These are phyloP conservation scores for Centrapalus pauciflorus DNA, from an alignment of 129 eudicot species.

Conservation along the genomic window DNA sequence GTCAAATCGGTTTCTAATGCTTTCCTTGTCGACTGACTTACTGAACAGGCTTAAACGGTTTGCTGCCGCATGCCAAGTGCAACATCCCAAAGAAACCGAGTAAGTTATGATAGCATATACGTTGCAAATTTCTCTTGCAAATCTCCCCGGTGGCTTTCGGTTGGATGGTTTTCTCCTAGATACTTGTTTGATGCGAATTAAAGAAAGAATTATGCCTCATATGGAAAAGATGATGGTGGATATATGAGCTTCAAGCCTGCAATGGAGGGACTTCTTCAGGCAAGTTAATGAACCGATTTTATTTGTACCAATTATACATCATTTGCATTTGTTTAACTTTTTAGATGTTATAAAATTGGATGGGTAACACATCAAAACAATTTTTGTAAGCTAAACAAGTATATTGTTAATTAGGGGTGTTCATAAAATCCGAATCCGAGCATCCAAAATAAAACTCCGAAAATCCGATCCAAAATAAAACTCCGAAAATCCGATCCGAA, in stretches of 20 bases:
- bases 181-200: slow-evolving; percentile 78
- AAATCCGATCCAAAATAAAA: too few relatives aligned
- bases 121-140: slow-evolving; percentile 96
- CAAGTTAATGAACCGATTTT: slow-evolving; percentile 13
- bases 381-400: too few relatives aligned
- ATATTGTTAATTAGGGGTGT: too few relatives aligned
- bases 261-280: slow-evolving; percentile 99
- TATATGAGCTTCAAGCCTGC: slow-evolving; percentile 85
- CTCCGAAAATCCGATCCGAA: too few relatives aligned
- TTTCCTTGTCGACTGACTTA: slow-evolving; percentile 72
- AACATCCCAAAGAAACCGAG: slow-evolving; percentile 56
- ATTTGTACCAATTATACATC: not conserved
- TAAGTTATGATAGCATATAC: slow-evolving; percentile 58
- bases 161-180: slow-evolving; percentile 93
- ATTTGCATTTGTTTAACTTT: not conserved
- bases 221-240: slow-evolving; percentile 77
- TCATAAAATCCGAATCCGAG: too few relatives aligned
- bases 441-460: too few relatives aligned
- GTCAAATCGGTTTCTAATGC: slow-evolving; percentile 58
- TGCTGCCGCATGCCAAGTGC: slow-evolving; percentile 78
- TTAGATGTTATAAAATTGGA: not conserved
- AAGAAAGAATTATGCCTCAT: slow-evolving; percentile 68
- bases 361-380: too few relatives aligned
- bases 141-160: slow-evolving; percentile 93
- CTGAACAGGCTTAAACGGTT: slow-evolving; percentile 65